These are phyloP conservation scores for Fusarium sp. DNA, from an alignment of 2,329 filamentous ascomycete species.

Conservation along the genomic window DNA sequence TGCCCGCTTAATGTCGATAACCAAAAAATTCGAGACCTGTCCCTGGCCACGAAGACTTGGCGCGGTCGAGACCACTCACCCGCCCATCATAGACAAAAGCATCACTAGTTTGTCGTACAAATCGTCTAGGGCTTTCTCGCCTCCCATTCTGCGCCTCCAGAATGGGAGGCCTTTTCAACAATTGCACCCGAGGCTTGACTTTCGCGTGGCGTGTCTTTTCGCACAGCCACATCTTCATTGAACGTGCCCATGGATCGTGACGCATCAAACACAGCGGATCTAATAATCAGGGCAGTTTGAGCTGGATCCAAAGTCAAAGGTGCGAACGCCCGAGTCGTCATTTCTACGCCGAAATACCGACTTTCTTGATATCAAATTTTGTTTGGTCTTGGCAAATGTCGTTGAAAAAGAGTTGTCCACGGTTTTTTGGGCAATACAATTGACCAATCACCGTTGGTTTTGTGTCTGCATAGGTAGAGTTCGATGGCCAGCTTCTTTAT, in stretches of 20 bases:
- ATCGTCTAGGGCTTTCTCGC: neutral
- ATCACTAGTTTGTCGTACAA: neutral
- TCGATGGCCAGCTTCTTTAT: constrained; percentile 12
- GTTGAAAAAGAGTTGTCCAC: constrained; percentile 34
- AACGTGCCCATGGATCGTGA: neutral
- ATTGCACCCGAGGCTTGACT: neutral
- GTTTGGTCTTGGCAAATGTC: constrained; percentile 4
- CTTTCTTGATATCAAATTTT: neutral
- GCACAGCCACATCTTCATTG: constrained; percentile 9
- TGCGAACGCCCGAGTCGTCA: too few species aligned
- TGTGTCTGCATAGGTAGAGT: constrained; percentile 14
- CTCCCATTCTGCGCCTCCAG: too few species aligned
- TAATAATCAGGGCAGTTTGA: neutral
- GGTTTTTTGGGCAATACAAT: constrained; percentile 21
- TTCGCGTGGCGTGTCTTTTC: constrained; percentile 5
- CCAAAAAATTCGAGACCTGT: constrained; percentile 8
- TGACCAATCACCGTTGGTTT: constrained; percentile 26
- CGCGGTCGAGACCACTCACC: constrained; percentile 15
- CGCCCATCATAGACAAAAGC: neutral
- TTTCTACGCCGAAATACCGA: neutral
- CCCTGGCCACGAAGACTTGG: constrained; percentile 20
- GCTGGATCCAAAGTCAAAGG: neutral
- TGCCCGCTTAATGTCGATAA: constrained; percentile 27
- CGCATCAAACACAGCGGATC: neutral
- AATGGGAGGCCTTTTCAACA: constrained; percentile 19